Evolutionary conservation across 352 stramenopile species (phyloP).

Genomic region (Pythium phragmitis): DNA sequence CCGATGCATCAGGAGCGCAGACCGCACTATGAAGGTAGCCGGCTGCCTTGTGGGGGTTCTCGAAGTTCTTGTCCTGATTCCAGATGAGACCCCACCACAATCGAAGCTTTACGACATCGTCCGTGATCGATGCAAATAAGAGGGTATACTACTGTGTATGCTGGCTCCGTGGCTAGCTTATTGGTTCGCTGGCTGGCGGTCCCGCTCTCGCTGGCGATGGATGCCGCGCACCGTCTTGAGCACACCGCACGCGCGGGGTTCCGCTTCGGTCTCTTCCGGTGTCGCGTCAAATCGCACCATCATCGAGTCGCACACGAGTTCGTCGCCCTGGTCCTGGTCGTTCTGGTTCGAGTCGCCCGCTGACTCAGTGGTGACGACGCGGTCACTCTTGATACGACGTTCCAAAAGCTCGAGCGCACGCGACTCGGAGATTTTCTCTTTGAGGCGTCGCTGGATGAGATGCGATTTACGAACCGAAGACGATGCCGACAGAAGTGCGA

Average conservation of each 20-base stretch:
- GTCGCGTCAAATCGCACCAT: slow-evolving; percentile 52
- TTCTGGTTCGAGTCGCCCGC: slow-evolving; percentile 23
- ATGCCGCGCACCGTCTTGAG: slow-evolving; percentile 45
- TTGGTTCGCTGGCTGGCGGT: slow-evolving; percentile 23
- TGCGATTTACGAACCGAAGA: slow-evolving; percentile 27
- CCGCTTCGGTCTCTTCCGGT: background rate
- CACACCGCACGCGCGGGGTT: slow-evolving; percentile 32
- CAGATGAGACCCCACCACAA: too few relatives aligned
- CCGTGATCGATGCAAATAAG: background rate
- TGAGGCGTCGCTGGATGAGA: slow-evolving; percentile 54
- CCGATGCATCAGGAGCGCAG: slow-evolving; percentile 9
- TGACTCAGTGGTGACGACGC: background rate
- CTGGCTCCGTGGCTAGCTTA: background rate
- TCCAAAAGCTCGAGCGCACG: slow-evolving; percentile 71
- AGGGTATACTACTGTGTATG: background rate
- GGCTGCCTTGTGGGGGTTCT: background rate
- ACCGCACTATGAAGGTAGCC: slow-evolving; percentile 2
- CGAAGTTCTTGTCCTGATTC: background rate
- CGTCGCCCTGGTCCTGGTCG: slow-evolving; percentile 42
- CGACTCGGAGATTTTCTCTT: slow-evolving; percentile 63
- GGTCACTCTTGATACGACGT: slow-evolving; percentile 33
- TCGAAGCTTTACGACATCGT: too few relatives aligned
- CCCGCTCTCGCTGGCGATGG: slow-evolving; percentile 31
- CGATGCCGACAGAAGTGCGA: background rate
- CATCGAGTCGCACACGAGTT: slow-evolving; percentile 72